phyloP scores from a whole-genome alignment of 2,329 filamentous ascomycete species.

The Metarhizium humberi region DNA sequence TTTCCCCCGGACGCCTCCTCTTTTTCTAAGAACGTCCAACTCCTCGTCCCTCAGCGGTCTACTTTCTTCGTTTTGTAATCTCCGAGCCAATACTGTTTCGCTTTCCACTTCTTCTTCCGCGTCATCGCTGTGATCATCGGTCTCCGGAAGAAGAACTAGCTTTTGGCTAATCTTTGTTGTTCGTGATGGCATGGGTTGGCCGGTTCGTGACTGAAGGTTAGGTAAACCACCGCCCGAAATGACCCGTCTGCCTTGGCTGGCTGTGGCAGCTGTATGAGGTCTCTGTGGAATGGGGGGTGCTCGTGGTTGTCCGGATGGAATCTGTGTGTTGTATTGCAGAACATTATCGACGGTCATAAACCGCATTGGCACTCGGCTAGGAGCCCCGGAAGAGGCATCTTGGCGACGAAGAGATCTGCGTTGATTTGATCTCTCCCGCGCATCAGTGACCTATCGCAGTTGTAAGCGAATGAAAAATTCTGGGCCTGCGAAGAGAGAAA shows the following conservation, averaged over 20 bases:
- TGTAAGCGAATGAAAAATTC: constrained; percentile 5
- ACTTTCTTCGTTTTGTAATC: constrained; percentile 48
- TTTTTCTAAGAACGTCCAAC: constrained; percentile 51
- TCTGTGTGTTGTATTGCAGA: constrained; percentile 86
- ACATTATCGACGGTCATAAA: constrained; percentile 91
- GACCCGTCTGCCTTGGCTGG: constrained; percentile 14
- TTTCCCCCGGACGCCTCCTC: constrained; percentile 60
- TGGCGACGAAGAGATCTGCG: constrained; percentile 24
- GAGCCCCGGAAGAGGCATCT: constrained; percentile 19
- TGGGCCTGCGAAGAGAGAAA: neutral
- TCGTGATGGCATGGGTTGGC: constrained; percentile 63
- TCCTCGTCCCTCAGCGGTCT: constrained; percentile 60
- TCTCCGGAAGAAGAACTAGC: constrained; percentile 86
- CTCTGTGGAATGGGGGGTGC: constrained; percentile 47
- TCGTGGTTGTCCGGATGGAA: constrained; percentile 87
- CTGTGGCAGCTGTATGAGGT: constrained; percentile 11
- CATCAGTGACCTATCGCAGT: constrained; percentile 26
- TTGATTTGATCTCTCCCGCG: constrained; percentile 25
- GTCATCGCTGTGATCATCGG: constrained; percentile 47
- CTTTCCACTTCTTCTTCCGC: constrained; percentile 50
- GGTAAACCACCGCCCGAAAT: constrained; percentile 29
- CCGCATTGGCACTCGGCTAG: constrained; percentile 45
- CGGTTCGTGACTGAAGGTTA: constrained; percentile 32
- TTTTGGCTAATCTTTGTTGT: constrained; percentile 96
- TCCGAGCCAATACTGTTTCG: constrained; percentile 25